Percentiles rank a stretch among this genome's conserved stretches.
Evolutionary conservation across 1,139 yeast species (phyloP).

Genomic region (Diutina siamensis): DNA sequence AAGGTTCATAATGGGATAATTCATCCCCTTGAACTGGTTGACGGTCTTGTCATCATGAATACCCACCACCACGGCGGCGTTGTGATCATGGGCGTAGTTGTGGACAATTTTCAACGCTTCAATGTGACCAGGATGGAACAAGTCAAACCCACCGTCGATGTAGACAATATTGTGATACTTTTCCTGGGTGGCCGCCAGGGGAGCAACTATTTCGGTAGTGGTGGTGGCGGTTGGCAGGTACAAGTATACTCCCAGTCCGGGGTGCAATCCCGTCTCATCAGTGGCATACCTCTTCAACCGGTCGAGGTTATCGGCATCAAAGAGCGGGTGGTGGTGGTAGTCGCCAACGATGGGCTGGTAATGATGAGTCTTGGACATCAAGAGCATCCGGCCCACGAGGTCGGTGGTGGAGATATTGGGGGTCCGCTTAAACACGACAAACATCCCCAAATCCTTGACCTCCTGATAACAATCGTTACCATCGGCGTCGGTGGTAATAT

Average conservation of each 20-base stretch:
- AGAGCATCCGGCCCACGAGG: conserved; percentile 81
- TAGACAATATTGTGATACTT: conserved; percentile 34
- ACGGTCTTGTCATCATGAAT: conserved; percentile 52
- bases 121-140: conserved; percentile 90
- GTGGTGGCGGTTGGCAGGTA: conserved; percentile 10
- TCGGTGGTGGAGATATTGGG: conserved; percentile 94
- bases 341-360: conserved; percentile 21
- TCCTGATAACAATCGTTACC: conserved; percentile 86
- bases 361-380: conserved; percentile 50
- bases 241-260: conserved; percentile 53
- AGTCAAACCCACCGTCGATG: conserved; percentile 81
- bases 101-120: conserved; percentile 44
- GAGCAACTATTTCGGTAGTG: conserved; percentile 25
- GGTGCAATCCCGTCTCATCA: conserved; percentile 47
- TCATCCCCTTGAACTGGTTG: conserved; percentile 49
- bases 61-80: conserved; percentile 52
- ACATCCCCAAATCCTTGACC: conserved; percentile 78
- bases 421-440: conserved; percentile 82
- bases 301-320: conserved; percentile 22
- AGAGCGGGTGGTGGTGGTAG: conserved; percentile 17
- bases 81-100: conserved; percentile 24
- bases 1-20: conserved; percentile 78
- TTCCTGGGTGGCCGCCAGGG: conserved; percentile 15
- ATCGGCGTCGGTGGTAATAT: conserved; percentile 88
- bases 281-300: conserved; percentile 50